Base-by-base conservation (phyloP, 202 grass and related monocot species). In the Digitaria exilis region DNA sequence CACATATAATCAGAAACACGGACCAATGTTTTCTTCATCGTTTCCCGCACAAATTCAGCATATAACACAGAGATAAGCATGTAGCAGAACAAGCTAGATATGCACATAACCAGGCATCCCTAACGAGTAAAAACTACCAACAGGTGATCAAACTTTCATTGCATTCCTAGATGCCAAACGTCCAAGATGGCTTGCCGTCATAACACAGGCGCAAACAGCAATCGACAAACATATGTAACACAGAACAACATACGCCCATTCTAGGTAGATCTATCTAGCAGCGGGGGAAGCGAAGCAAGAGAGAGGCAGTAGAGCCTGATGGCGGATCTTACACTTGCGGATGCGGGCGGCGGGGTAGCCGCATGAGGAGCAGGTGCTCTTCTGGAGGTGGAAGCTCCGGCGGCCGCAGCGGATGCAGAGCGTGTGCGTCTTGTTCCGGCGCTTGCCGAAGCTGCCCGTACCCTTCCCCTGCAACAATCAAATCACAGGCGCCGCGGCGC, bases 391-490 rank as follows among this genome's bases (percentile, higher is more conserved):
- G 69, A 94, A 94, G 85, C 91, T 94, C 26, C 91, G 74, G 72
- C 91, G 85, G 7, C 91, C 91, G 73, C 91, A 94, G 9, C 88
- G 82, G 29, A 94, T 77, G 82, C 91, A 91, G 19, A 94, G 91
- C 52, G 91, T 94, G 91, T 94, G 91, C 32, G 88, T 94, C 88
- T 91, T 94, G 82, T 94, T 94, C 73, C 91, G 82, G 71, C 88
- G 82, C 91, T 93, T 93, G 35, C 91, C 85, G 54, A 93, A 93
- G 55, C 88, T 93, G 6, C 91, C 91, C 10, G 88, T 93, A 12
- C 91, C 88, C 79, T 93, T 93, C 6, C 77, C 79, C 88, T 93
- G 65, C 44, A 56, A 60, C 32, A 54, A 10, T 21, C 50, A 65
- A 54, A 9, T 51, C 58, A 65, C 24, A 45, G 19, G 0, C 57